Conservation (phyloP, 331 rosid species). For the Cucumis variabilis region DNA sequence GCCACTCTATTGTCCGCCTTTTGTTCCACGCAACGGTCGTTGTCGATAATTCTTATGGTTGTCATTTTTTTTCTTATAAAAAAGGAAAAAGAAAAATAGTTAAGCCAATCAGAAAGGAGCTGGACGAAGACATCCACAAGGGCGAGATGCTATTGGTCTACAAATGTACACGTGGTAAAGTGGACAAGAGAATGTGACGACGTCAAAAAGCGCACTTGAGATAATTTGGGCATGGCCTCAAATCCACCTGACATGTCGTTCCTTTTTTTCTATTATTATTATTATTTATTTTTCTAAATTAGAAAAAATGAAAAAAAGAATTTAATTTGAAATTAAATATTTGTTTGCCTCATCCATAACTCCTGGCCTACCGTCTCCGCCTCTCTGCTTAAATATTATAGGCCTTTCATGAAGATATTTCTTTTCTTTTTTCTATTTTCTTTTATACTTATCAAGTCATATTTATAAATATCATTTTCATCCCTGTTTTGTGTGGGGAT, state of each 20-base stretch:
- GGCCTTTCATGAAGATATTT: background rate
- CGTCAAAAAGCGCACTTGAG: constrained; percentile 30
- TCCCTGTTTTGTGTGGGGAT: too few relatives aligned
- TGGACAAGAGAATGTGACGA: constrained; percentile 1
- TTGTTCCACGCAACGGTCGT: constrained; percentile 20
- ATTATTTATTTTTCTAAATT: too few relatives aligned
- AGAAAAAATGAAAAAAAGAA: background rate
- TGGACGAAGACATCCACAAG: constrained; percentile 10
- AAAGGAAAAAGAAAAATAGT: background rate
- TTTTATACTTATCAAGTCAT: background rate
- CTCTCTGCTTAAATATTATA: background rate
- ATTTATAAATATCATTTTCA: too few relatives aligned
- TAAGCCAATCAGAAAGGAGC: background rate
- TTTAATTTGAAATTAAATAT: constrained; percentile 9
- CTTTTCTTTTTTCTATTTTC: background rate
- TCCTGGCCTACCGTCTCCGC: background rate
- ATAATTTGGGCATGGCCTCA: constrained; percentile 15
- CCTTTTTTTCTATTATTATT: background rate
- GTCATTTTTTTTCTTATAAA: background rate
- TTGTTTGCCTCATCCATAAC: background rate
- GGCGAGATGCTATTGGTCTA: background rate
- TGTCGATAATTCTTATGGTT: background rate
- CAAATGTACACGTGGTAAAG: constrained; percentile 22
- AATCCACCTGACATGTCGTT: constrained; percentile 21
- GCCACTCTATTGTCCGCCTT: constrained; percentile 14